Percentiles rank a stretch among this genome's conserved stretches.
Conservation (phyloP, 441 rosid genomes). For the Pelargonium exstipulatum region DNA sequence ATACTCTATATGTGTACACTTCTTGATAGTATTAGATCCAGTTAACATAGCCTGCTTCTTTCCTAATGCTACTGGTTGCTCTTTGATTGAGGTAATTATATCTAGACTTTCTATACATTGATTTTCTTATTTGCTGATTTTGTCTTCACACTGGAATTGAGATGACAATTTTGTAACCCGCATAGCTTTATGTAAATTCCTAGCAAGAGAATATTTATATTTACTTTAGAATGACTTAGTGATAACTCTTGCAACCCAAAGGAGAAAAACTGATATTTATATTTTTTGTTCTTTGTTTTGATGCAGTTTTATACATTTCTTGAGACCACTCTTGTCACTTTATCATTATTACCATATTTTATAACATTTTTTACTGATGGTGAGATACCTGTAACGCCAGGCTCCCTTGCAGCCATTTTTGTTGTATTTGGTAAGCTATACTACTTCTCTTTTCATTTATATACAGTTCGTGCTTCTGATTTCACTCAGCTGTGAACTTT, state of each 20-base stretch:
- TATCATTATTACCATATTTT: constrained; percentile 55
- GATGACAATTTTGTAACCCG: too few species aligned
- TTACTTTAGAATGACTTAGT: not conserved
- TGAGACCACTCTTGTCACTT: constrained; percentile 68
- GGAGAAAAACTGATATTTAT: constrained; percentile 6
- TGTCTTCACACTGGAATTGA: too few species aligned
- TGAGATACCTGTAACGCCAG: constrained; percentile 64
- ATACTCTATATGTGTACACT: too few species aligned
- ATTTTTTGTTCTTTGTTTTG: constrained; percentile 14
- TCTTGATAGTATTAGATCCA: too few species aligned
- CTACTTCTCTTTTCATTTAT: not conserved
- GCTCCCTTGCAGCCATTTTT: constrained; percentile 58
- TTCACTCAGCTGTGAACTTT: not conserved
- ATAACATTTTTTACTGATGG: constrained; percentile 67
- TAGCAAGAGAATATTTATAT: too few species aligned
- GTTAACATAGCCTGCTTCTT: too few species aligned
- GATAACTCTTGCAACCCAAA: not conserved
- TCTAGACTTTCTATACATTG: too few species aligned
- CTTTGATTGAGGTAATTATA: too few species aligned
- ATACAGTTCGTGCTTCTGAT: constrained; percentile 10
- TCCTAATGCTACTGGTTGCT: too few species aligned
- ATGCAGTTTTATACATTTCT: constrained; percentile 89
- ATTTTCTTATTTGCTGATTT: too few species aligned
- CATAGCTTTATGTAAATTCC: too few species aligned
- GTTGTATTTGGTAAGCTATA: constrained; percentile 57